Evolutionary conservation across 1,139 yeast species (phyloP), one percentile per base, ranked within the genome.

Genomic region (Diutina sp.): DNA sequence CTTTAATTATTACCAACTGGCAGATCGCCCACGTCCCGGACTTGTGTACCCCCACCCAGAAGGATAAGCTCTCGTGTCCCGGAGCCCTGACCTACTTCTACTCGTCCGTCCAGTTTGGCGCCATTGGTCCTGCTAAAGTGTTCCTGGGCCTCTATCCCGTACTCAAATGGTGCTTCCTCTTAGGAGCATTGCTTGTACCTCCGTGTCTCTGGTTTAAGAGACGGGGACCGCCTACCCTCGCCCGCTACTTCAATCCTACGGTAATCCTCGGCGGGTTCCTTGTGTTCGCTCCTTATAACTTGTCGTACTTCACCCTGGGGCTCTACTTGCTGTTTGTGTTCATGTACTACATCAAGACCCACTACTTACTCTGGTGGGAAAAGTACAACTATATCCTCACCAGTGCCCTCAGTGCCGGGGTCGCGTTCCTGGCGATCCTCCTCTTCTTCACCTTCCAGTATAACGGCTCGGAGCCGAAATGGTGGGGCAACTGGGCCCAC

Each of bases 31-130:
- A 60, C 53, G 60, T 61, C 30, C 61, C 62, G 1, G 62, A 61
- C 45, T 56, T 61, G 18, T 61, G 63, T 45, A 56, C 58, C 16
- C 30, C 56, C 2, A 59, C 57, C 28, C 63, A 61, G 51, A 59
- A 58, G 35, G 59, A 60, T 55, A 52, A 56, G 35, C 58, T 61
- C 28, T 56, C 57, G 14, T 61, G 63, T 30, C 63, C 63, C 2
- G 63, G 63, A 1, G 63, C 62, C 38, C 60, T 59, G 55, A 60
- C 63, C 4, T 61, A 59, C 55, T 61, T 61, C 50, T 61, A 58
- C 32, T 54, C 61, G 32, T 58, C 61, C 46, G 59, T 61, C 30
- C 63, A 61, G 55, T 61, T 59, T 30, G 63, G 63, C 0, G 61
- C 60, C 41, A 60, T 61, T 28, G 63, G 63, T 11, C 63, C 63